Percentiles rank a stretch among this genome's conserved stretches.
Conservation (phyloP, 257 asterid species). For the Perilla frutescens region DNA sequence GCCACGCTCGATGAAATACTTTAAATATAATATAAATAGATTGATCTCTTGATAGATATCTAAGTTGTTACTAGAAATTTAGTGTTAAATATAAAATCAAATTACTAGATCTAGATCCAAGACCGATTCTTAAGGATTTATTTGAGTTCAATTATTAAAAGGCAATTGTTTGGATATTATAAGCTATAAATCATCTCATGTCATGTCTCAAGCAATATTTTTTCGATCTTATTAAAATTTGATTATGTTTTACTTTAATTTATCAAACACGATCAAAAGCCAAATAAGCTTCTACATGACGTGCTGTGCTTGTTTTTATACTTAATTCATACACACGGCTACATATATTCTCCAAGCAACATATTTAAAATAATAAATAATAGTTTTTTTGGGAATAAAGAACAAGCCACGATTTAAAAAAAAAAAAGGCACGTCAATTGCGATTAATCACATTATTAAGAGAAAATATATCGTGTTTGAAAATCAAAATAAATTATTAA, state of each 20-base stretch:
- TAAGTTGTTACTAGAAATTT: too few relatives aligned
- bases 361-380: neutral
- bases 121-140: neutral
- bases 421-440: neutral
- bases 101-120: neutral
- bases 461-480: neutral
- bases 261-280: neutral
- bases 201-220: neutral
- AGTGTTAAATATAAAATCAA: neutral
- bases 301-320: neutral
- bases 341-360: neutral
- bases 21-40: too few relatives aligned
- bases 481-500: neutral
- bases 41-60: too few relatives aligned
- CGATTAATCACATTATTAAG: neutral
- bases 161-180: neutral
- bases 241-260: neutral
- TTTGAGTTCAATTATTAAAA: neutral
- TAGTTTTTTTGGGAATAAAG: neutral
- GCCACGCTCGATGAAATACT: too few relatives aligned
- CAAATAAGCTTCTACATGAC: neutral
- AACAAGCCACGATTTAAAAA: neutral
- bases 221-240: neutral
- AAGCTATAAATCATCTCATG: neutral
- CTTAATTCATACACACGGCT: neutral